phyloP scores from a whole-genome alignment of 805 yeast genomes.

The Hanseniaspora thailandica region DNA sequence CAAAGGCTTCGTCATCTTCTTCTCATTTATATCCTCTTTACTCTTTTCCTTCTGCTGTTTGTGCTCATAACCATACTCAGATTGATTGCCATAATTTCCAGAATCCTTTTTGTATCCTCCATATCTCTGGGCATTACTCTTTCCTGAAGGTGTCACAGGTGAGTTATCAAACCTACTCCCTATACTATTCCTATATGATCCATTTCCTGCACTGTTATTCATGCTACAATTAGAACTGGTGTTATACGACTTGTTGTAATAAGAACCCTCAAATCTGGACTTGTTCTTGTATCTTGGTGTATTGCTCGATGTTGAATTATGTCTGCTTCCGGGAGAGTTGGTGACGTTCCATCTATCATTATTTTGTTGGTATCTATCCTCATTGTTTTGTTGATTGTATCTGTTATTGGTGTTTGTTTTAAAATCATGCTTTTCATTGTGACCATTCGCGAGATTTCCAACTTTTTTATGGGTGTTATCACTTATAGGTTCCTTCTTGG shows the following conservation, averaged over 20 bases:
- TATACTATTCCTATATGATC: not conserved
- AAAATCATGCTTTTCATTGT: not conserved
- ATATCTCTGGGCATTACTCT: not conserved
- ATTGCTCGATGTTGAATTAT: not conserved
- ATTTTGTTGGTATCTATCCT: not conserved
- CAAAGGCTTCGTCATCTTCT: too few species aligned
- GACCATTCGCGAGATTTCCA: not conserved
- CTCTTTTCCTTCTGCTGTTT: not conserved
- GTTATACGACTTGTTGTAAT: not conserved
- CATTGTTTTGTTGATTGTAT: not conserved
- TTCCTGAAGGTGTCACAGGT: not conserved
- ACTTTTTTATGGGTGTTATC: not conserved
- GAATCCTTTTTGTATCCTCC: not conserved
- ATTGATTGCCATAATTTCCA: not conserved
- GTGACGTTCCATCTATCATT: conserved; percentile 3
- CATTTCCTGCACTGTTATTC: not conserved
- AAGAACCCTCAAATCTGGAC: conserved; percentile 12
- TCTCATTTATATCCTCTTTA: not conserved
- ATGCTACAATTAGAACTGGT: not conserved
- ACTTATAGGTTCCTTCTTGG: not conserved
- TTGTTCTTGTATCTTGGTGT: not conserved
- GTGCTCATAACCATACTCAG: not conserved
- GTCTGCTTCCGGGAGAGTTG: not conserved
- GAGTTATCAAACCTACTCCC: conserved; percentile 12
- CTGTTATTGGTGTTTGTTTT: not conserved